A percentile compares a stretch with the other conserved stretches of the same genome.
These are phyloP conservation scores for Omphalea diandra DNA, from an alignment of 441 rosid species.

Conservation along the genomic window DNA sequence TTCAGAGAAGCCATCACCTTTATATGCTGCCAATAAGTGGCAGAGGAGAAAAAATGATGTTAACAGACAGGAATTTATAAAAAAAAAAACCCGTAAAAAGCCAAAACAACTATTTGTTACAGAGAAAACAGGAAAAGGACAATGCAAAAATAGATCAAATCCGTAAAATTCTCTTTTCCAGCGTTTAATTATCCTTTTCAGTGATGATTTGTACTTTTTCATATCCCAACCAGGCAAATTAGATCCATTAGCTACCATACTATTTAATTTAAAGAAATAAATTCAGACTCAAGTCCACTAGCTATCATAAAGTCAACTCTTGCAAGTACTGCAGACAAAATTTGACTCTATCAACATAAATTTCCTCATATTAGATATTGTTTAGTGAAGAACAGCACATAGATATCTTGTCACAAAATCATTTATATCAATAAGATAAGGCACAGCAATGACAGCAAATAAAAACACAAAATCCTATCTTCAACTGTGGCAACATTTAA, in stretches of 20 bases:
- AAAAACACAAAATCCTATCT: no score
- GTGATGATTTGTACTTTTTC: not conserved
- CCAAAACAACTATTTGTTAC: no score
- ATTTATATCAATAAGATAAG: not conserved
- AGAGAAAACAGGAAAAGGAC: not conserved
- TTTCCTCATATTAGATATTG: not conserved
- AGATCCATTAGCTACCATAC: not conserved
- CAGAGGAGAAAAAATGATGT: no score
- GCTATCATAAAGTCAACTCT: not conserved
- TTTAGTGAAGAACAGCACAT: not conserved
- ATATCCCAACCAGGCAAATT: not conserved
- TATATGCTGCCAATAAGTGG: no score
- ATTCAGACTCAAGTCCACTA: no score
- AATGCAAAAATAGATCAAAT: not conserved
- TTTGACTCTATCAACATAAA: not conserved
- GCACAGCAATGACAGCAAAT: no score
- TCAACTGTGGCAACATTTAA: no score
- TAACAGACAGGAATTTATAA: not conserved
- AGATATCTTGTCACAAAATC: not conserved
- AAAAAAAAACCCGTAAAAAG: no score
- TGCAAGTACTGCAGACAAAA: not conserved
- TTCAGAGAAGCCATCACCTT: not conserved
- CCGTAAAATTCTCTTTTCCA: not conserved
- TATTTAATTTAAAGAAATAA: no score
- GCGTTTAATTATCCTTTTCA: not conserved